Base-by-base conservation (phyloP, 2,329 filamentous ascomycete genomes). In the Paraphaeosphaeria minitans region DNA sequence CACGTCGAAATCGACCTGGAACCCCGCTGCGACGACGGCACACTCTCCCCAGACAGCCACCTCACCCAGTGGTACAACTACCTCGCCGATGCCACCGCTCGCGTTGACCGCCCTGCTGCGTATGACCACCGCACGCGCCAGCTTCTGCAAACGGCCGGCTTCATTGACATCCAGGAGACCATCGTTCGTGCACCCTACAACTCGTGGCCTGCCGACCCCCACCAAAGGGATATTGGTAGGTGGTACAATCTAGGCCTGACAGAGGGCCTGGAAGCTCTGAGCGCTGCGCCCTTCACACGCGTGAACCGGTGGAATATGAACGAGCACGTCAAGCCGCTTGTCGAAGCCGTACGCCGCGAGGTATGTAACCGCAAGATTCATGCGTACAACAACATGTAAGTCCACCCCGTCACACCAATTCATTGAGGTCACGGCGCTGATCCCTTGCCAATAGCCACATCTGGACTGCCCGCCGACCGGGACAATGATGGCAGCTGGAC, bases 1-100 rank as follows among this genome's bases (percentile, higher is more conserved):
- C 92, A 96, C 66, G 86, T 96, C 49, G 94, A 98, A 74, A 89
- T 98, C 55, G 92, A 98, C 76, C 91, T 91, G 76, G 81, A 85
- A 49, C 92, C 92, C 19, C 86, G 86, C 53, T 90, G 87, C 70
- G 89, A 92, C 62, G 87, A 91, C 66, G 83, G 84, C 37, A 85
- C 86, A 0, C 77, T 90, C 14, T 82, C 85, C 12, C 64, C 77
- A 4, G 78, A 85, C 39, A 86, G 88, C 8, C 80, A 83, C 29
- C 79, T 94, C 16, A 77, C 81, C 46, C 79, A 85, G 66, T 97
- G 93, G 93, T 89, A 89, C 61, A 78, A 85, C 27, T 85, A 85
- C 57, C 79, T 96, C 57, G 82, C 86, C 49, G 83, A 86, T 57
- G 89, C 90, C 45, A 93, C 92, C 65, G 83, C 87, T 48, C 81